Conservation (phyloP, 805 yeast genomes). For the Teunomyces funiuensis region DNA sequence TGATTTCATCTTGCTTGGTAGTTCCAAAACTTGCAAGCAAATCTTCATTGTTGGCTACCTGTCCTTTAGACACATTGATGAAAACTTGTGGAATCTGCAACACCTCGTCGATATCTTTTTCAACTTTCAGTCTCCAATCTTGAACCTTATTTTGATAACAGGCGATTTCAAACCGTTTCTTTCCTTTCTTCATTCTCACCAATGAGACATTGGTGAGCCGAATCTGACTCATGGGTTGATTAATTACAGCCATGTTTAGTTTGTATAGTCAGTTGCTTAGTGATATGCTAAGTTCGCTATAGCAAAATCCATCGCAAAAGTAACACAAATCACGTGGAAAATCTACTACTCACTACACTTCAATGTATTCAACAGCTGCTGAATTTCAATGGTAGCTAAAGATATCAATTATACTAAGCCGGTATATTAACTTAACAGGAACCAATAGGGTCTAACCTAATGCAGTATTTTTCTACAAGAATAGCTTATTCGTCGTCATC, state of each 20-base stretch:
- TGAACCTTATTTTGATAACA: constrained; percentile 97
- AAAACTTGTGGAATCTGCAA: constrained; percentile 95
- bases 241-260: constrained; percentile 49
- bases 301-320: background rate
- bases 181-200: constrained; percentile 87
- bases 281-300: background rate
- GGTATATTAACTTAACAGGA: background rate
- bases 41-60: constrained; percentile 86
- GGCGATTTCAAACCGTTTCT: constrained; percentile 90
- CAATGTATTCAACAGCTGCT: background rate
- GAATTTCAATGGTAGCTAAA: background rate
- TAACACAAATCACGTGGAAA: constrained; percentile 1
- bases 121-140: constrained; percentile 86
- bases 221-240: constrained; percentile 88
- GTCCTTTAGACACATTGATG: constrained; percentile 89
- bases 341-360: background rate
- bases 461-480: constrained; percentile 4
- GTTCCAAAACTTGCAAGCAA: constrained; percentile 71
- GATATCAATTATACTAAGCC: constrained; percentile 1
- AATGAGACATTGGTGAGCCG: constrained; percentile 91
- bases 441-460: background rate
- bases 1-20: constrained; percentile 70
- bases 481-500: constrained; percentile 44
- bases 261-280: background rate
- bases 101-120: constrained; percentile 93